Percentiles rank a stretch among this genome's conserved stretches.
Evolutionary conservation across 352 stramenopile genomes (phyloP).

Genomic region (Phytophthora nicotianae): DNA sequence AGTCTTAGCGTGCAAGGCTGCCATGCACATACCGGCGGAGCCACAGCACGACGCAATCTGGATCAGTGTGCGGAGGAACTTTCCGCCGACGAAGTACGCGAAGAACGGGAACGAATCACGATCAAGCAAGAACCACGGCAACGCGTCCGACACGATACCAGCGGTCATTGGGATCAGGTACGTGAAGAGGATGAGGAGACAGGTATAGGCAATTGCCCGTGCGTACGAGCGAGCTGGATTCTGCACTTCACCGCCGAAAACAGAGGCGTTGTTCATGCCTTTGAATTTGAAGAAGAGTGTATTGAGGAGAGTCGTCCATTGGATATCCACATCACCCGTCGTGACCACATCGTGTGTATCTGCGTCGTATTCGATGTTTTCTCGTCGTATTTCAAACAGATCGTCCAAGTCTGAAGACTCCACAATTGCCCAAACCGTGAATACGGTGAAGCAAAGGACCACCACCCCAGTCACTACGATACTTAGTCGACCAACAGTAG

Average conservation of each 20-base stretch:
- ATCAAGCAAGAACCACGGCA: slow-evolving; percentile 77
- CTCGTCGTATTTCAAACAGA: slow-evolving; percentile 51
- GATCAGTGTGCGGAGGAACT: slow-evolving; percentile 83
- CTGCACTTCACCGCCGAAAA: slow-evolving; percentile 91
- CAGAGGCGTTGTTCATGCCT: slow-evolving; percentile 91
- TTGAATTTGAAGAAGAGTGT: slow-evolving; percentile 97
- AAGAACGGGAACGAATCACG: slow-evolving; percentile 90
- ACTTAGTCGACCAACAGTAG: slow-evolving; percentile 38
- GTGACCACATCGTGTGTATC: slow-evolving; percentile 29
- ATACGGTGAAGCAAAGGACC: slow-evolving; percentile 43
- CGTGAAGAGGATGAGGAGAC: slow-evolving; percentile 79
- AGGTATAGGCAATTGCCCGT: slow-evolving; percentile 77
- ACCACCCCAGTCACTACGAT: slow-evolving; percentile 41
- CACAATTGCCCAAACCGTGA: slow-evolving; percentile 52
- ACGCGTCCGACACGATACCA: slow-evolving; percentile 60
- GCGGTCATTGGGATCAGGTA: slow-evolving; percentile 92
- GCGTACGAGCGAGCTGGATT: slow-evolving; percentile 87
- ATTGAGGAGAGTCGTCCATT: slow-evolving; percentile 91
- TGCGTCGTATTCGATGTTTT: slow-evolving; percentile 25
- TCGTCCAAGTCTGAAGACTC: slow-evolving; percentile 39
- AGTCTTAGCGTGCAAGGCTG: slow-evolving; percentile 89
- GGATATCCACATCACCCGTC: slow-evolving; percentile 44
- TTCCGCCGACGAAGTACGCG: slow-evolving; percentile 78
- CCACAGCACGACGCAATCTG: slow-evolving; percentile 80
- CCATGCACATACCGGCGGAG: slow-evolving; percentile 89